A percentile compares a stretch with the other conserved stretches of the same genome.
Evolutionary conservation across 140 eudicot genomes (phyloP).

Genomic region (Stevia rebaudiana): DNA sequence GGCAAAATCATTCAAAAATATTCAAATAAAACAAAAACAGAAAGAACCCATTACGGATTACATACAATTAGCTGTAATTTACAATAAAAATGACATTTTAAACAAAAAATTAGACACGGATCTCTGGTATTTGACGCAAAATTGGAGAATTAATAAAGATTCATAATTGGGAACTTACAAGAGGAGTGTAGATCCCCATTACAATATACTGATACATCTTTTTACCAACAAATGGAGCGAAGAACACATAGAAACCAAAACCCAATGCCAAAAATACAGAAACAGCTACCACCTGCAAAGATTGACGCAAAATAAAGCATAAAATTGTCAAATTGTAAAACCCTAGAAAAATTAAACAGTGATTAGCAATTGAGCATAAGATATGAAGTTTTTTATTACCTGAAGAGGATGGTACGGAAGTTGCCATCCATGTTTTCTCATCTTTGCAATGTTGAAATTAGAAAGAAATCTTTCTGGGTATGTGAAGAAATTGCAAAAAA

Average conservation of each 20-base stretch:
- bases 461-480: conserved; percentile 15
- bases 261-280: conserved; percentile 98
- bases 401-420: conserved; percentile 99
- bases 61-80: not conserved
- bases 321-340: not conserved
- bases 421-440: conserved; percentile 99
- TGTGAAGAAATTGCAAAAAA: conserved; percentile 17
- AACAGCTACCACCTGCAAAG: conserved; percentile 88
- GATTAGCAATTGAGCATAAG: not conserved
- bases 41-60: conserved; percentile 1
- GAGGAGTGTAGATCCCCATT: conserved; percentile 98
- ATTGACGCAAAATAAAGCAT: not conserved
- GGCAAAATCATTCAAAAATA: conserved; percentile 12
- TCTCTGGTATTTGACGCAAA: conserved; percentile 36
- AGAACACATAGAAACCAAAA: conserved; percentile 98
- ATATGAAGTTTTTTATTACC: conserved; percentile 32
- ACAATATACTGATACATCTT: conserved; percentile 78
- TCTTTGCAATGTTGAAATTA: conserved; percentile 32
- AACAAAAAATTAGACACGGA: conserved; percentile 36
- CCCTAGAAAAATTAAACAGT: not conserved
- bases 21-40: not conserved
- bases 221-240: conserved; percentile 98
- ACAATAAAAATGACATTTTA: conserved; percentile 3
- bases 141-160: conserved; percentile 1
- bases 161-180: conserved; percentile 49